Evolutionary conservation across 495 filamentous ascomycete species (phyloP).

Genomic region (Aspergillus leporis): DNA sequence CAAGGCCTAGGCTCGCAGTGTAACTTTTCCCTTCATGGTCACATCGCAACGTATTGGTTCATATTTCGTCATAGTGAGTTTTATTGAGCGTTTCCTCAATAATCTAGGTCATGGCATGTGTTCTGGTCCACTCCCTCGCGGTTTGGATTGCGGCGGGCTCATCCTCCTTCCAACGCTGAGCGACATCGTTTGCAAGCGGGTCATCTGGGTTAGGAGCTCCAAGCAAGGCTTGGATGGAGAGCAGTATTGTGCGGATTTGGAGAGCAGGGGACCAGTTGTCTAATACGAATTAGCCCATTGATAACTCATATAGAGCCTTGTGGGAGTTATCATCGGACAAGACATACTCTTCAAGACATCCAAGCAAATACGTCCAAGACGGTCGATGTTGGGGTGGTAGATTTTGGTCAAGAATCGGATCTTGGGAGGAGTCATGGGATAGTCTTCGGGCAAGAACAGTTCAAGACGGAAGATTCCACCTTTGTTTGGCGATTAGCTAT

Average conservation of each 20-base stretch:
- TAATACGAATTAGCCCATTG: constrained; percentile 29
- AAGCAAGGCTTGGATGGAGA: constrained; percentile 95
- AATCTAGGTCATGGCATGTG: constrained; percentile 65
- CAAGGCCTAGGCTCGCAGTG: background rate
- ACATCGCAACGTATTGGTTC: constrained; percentile 29
- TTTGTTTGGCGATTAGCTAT: constrained; percentile 36
- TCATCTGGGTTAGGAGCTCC: constrained; percentile 98
- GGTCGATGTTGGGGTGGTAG: constrained; percentile 98
- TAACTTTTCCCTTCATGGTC: constrained; percentile 37
- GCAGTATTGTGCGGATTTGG: constrained; percentile 94
- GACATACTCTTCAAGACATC: constrained; percentile 94
- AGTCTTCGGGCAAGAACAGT: constrained; percentile 98
- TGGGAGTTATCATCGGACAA: no score
- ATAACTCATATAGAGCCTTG: background rate
- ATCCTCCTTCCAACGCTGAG: constrained; percentile 97
- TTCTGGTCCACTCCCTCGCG: constrained; percentile 83
- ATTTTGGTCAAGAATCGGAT: constrained; percentile 99
- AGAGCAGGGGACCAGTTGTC: constrained; percentile 99
- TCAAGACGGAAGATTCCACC: constrained; percentile 97
- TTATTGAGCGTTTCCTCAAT: background rate
- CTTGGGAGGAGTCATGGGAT: constrained; percentile 98
- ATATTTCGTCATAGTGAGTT: constrained; percentile 14
- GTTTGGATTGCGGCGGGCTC: constrained; percentile 88
- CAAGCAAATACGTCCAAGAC: constrained; percentile 92
- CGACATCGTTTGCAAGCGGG: constrained; percentile 93